A percentile compares a stretch with the other conserved stretches of the same genome.
These are phyloP conservation scores for Dactylellina leptospora DNA, from an alignment of 2,329 filamentous ascomycete species.

Conservation along the genomic window DNA sequence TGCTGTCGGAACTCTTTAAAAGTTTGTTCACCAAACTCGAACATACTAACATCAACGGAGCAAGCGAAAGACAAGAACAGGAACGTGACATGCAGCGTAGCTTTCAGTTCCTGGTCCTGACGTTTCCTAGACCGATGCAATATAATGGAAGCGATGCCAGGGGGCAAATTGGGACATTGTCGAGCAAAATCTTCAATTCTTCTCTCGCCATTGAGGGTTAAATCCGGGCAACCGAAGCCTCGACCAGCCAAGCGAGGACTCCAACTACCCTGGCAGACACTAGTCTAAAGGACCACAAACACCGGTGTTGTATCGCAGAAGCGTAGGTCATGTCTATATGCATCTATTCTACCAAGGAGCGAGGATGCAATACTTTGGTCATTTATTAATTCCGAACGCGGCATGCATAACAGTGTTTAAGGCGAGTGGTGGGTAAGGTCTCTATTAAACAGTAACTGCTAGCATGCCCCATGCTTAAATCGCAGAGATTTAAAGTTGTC, in stretches of 20 bases:
- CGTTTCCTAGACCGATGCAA: not conserved
- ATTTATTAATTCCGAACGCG: not conserved
- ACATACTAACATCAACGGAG: not conserved
- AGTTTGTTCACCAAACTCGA: not conserved
- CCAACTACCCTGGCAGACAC: constrained; percentile 23
- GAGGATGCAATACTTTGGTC: too few relatives aligned
- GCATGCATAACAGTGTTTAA: not conserved
- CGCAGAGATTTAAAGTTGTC: too few relatives aligned
- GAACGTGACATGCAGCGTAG: not conserved
- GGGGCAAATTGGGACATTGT: not conserved
- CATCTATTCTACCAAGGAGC: too few relatives aligned
- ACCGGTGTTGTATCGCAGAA: not conserved
- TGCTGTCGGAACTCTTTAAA: not conserved
- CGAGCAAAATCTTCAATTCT: not conserved
- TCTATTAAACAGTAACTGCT: too few relatives aligned
- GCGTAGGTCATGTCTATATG: not conserved
- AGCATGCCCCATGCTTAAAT: too few relatives aligned
- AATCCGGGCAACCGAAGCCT: constrained; percentile 44
- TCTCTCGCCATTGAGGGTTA: constrained; percentile 21
- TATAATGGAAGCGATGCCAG: not conserved
- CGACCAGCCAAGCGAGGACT: constrained; percentile 41
- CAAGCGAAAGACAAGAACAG: not conserved
- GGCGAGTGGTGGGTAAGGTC: too few relatives aligned
- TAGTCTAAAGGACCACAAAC: not conserved
- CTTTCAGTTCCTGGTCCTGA: not conserved